Conservation (phyloP, 2,329 filamentous ascomycete species). For the Fusarium devonianum region DNA sequence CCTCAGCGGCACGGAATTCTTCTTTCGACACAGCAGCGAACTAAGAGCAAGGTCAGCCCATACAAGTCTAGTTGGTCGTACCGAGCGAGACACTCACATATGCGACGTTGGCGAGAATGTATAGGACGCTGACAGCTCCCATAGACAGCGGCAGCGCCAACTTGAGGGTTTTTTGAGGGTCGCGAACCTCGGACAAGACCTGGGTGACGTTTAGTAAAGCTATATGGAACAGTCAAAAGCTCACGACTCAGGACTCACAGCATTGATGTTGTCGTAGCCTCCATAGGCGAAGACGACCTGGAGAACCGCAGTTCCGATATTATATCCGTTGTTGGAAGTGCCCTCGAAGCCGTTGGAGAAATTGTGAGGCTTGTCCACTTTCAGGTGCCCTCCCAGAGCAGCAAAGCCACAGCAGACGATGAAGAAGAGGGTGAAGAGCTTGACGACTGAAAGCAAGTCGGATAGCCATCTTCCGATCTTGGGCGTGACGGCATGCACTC, state of each 20-base stretch:
- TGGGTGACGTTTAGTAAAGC: not conserved
- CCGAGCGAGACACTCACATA: slow-evolving; percentile 1
- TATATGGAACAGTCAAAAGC: too few relatives aligned
- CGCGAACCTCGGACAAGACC: slow-evolving; percentile 19
- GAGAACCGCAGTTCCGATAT: slow-evolving; percentile 16
- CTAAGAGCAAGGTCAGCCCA: not conserved
- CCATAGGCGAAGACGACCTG: slow-evolving; percentile 19
- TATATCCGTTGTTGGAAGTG: slow-evolving; percentile 13
- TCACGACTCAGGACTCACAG: not conserved
- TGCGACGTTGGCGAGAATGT: slow-evolving; percentile 18
- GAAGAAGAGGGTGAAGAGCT: slow-evolving; percentile 18
- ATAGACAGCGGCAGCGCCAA: slow-evolving; percentile 13
- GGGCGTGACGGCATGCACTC: slow-evolving; percentile 7
- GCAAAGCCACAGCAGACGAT: slow-evolving; percentile 26
- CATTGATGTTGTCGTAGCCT: slow-evolving; percentile 25
- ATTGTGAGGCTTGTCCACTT: slow-evolving; percentile 16
- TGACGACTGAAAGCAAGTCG: slow-evolving; percentile 11
- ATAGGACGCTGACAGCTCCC: slow-evolving; percentile 9
- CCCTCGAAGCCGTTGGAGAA: slow-evolving; percentile 17
- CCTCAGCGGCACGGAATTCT: slow-evolving; percentile 8
- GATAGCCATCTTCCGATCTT: slow-evolving; percentile 9
- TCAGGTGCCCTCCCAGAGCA: slow-evolving; percentile 14
- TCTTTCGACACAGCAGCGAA: slow-evolving; percentile 19
- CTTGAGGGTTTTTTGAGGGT: slow-evolving; percentile 15
- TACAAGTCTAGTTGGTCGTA: too few relatives aligned